Base-by-base conservation (phyloP, 345 rosid species). In the Ailanthus altissimus region DNA sequence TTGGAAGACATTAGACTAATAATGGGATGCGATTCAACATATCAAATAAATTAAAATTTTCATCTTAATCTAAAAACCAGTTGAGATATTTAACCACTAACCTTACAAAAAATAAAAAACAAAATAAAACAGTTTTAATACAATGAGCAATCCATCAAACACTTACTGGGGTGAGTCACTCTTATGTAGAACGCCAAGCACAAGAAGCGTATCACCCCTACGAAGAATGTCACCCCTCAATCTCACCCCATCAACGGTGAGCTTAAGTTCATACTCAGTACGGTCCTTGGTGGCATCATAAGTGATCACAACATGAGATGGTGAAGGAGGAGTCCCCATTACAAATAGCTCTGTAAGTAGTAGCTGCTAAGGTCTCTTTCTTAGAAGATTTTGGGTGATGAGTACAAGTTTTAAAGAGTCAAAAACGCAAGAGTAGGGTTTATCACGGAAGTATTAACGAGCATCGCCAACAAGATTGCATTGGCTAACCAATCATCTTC, bases 241-340 rank as follows among this genome's bases (percentile, higher is more conserved):
- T 72, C 78, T 75, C 5, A 87, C 59, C 25, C 54, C 61, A 23
- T 78, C 66, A 10, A 90, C 56, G 32, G 85, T 81, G 45, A 73
- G 74, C 63, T 60, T 72, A 20, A 90, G 81, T 81, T 87, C 89
- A 6, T 84, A 75, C 32, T 81, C 85, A 12, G 77, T 83, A 47
- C 81, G 81, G 2, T 80, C 92, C 77, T 85, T 88, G 5, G 88
- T 90, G 0, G 90, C 94, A 72, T 90, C 94, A 23, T 81, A 90
- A 2, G 84, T 89, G 4, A 87, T 74, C 63, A 90, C 82, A 32
- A 88, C 84, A 78, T 78, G 53, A 36, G 86, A 84, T 0, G 81
- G 82, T 10, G 85, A 49, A 69, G 68, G 69, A 61, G 84, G 80
- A 64, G 72, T 75, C 80, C 80, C 88, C 90, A 85, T 86, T 32